Evolutionary conservation across 345 rosid species (phyloP).

Genomic region (Acer negundo): DNA sequence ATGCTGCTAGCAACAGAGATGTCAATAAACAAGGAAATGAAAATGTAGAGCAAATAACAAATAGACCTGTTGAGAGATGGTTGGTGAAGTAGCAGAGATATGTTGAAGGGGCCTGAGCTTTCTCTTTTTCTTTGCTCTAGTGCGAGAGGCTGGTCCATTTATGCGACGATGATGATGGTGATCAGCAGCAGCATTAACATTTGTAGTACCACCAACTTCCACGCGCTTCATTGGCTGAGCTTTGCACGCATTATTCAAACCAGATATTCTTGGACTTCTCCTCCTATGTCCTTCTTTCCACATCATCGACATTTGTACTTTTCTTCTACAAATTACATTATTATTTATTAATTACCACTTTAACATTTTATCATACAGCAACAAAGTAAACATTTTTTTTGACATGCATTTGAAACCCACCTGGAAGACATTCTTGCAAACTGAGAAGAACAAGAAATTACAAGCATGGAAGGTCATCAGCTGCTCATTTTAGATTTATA

Average conservation of each 20-base stretch:
- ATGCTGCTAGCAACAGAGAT: conserved; percentile 15
- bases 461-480: background rate
- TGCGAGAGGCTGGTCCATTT: conserved; percentile 34
- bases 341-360: background rate
- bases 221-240: conserved; percentile 30
- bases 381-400: conserved; percentile 2
- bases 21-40: background rate
- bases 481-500: background rate
- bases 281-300: conserved; percentile 53
- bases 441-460: background rate
- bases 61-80: conserved; percentile 31
- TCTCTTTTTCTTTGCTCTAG: conserved; percentile 41
- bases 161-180: background rate
- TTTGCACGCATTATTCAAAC: conserved; percentile 36
- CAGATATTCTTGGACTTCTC: conserved; percentile 52
- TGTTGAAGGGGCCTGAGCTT: conserved; percentile 48
- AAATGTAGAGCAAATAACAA: background rate
- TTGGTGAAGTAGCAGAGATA: conserved; percentile 32
- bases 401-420: conserved; percentile 25
- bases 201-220: conserved; percentile 3
- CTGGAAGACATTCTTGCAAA: conserved; percentile 25
- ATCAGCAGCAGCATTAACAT: conserved; percentile 15
- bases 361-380: background rate
- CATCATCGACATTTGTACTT: conserved; percentile 35
- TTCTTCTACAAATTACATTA: conserved; percentile 24